Conservation (phyloP, 2,329 filamentous ascomycete genomes). For the Cladophialophora immunda region DNA sequence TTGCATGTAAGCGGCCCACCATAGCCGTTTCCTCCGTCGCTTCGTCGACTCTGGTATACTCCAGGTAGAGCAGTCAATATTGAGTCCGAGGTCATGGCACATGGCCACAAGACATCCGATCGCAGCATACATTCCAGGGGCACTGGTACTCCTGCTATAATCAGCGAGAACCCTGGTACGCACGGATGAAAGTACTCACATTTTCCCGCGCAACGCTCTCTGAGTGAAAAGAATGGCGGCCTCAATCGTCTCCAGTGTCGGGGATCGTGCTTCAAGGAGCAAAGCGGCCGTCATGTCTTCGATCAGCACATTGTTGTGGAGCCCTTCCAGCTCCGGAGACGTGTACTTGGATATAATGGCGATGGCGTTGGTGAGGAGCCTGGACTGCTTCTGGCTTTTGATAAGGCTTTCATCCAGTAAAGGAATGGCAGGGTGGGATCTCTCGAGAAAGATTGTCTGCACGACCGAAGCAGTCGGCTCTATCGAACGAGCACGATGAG, state of each 20-base stretch:
- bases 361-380: conserved; percentile 22
- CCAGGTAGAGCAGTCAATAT: conserved; percentile 30
- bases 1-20: conserved; percentile 30
- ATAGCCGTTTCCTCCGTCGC: conserved; percentile 23
- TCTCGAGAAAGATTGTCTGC: conserved; percentile 22
- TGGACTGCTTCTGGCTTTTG: conserved; percentile 22
- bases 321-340: conserved; percentile 27
- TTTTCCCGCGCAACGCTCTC: conserved; percentile 25
- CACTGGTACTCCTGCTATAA: conserved; percentile 26
- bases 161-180: neutral
- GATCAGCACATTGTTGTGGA: conserved; percentile 31
- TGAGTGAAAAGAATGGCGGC: conserved; percentile 30
- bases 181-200: conserved; percentile 6
- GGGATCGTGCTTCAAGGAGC: conserved; percentile 28
- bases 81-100: conserved; percentile 28
- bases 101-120: conserved; percentile 26
- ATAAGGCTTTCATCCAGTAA: conserved; percentile 25
- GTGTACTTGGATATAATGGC: conserved; percentile 32
- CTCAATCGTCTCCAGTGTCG: conserved; percentile 26
- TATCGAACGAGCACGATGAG: conserved; percentile 16
- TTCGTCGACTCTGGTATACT: conserved; percentile 21
- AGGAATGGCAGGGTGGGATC: conserved; percentile 23
- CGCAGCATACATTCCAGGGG: conserved; percentile 28
- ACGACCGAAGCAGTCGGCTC: conserved; percentile 15
- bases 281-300: conserved; percentile 23